Evolutionary conservation across 306 rosid species (phyloP).

Genomic region (Vigna unguiculata): DNA sequence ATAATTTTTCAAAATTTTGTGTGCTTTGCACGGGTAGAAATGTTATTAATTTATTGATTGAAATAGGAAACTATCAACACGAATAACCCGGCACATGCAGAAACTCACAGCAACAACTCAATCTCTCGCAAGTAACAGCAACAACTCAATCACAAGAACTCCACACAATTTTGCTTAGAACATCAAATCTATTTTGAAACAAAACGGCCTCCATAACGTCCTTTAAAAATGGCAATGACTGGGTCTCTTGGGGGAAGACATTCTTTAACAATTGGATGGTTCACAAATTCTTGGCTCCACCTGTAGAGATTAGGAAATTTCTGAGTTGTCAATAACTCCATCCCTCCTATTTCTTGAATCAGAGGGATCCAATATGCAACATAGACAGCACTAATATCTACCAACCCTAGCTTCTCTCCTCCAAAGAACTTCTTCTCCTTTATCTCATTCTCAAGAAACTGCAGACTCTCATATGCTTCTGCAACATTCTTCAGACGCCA

Average conservation of each 20-base stretch:
- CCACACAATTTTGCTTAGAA: too few species aligned
- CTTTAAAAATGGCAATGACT: constrained; percentile 28
- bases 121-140: too few species aligned
- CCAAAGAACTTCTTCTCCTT: constrained; percentile 63
- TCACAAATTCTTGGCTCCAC: constrained; percentile 54
- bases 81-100: too few species aligned
- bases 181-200: neutral
- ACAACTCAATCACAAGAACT: neutral
- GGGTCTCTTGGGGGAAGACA: constrained; percentile 50
- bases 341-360: constrained; percentile 46
- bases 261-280: constrained; percentile 45
- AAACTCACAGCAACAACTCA: too few species aligned
- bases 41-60: too few species aligned
- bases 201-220: neutral
- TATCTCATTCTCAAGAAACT: constrained; percentile 59
- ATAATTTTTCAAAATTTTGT: too few species aligned
- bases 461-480: constrained; percentile 46
- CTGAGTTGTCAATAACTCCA: constrained; percentile 47
- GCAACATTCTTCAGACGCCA: constrained; percentile 50
- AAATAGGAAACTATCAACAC: too few species aligned
- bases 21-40: too few species aligned
- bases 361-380: constrained; percentile 53
- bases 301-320: constrained; percentile 50
- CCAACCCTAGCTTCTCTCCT: constrained; percentile 58
- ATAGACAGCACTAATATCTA: constrained; percentile 55